Conservation (phyloP, 169 alveolate genomes). For the Theileria orientalis region DNA sequence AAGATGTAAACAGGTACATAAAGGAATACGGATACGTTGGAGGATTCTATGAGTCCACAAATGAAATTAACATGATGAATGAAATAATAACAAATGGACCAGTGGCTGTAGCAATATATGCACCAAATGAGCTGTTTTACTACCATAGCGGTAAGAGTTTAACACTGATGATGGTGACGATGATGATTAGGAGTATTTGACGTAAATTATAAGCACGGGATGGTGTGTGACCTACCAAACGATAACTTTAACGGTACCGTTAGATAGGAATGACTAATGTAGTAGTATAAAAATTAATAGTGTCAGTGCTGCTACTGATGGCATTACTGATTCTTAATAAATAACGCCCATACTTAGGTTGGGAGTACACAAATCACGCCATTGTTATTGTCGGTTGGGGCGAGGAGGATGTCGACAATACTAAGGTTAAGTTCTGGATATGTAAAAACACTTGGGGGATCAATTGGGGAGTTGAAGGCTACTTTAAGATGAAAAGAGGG, state of each 20-base stretch:
- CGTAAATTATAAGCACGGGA: constrained; percentile 70
- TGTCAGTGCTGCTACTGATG: no score
- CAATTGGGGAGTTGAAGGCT: constrained; percentile 80
- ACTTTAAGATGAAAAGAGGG: constrained; percentile 77
- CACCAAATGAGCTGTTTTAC: constrained; percentile 71
- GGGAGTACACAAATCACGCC: constrained; percentile 88
- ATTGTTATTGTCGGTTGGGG: constrained; percentile 86
- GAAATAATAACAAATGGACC: constrained; percentile 82
- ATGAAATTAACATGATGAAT: constrained; percentile 75
- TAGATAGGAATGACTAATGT: no score
- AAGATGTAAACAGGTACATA: constrained; percentile 50
- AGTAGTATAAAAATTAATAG: neutral
- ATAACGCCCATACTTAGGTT: constrained; percentile 57
- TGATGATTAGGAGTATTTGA: constrained; percentile 48
- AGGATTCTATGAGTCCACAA: constrained; percentile 83
- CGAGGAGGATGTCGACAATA: constrained; percentile 55
- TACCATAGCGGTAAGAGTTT: constrained; percentile 49
- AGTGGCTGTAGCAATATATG: constrained; percentile 80
- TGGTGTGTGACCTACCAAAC: constrained; percentile 80
- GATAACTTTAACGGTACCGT: constrained; percentile 79
- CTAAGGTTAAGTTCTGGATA: constrained; percentile 78
- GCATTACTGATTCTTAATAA: no score
- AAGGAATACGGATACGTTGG: constrained; percentile 78
- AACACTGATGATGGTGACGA: neutral
- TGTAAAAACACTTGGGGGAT: constrained; percentile 81